Evolutionary conservation across 768 basidiomycete genomes (phyloP), one percentile per base, ranked within the genome.

Genomic region (Hygrophorus pudorinus): DNA sequence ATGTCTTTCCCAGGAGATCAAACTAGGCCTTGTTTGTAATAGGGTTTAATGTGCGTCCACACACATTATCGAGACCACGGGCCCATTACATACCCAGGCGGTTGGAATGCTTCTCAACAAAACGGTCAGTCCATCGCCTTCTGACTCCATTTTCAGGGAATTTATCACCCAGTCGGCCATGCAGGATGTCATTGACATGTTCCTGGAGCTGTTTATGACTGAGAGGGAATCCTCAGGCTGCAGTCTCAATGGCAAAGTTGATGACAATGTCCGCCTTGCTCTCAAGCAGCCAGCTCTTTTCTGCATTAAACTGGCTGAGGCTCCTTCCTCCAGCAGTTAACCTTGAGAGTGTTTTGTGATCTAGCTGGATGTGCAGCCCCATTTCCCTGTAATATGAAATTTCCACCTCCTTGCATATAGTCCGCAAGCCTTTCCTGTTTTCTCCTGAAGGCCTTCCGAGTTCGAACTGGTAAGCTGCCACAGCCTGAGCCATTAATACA

Each of bases 31-130:
- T 48, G 20, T 69, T 61, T 2, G 60, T 64, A 4, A 47, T 31
- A 5, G 59, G 56, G 43, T 72, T 73, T 7, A 65, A 64, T 13
- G 65, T 65, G 5, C 41, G 51, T 0, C 59, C 65, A 21, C 58
- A 51, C 20, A 58, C 55, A 13, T 48, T n/a, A n/a, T n/a, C n/a
- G n/a, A n/a, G n/a, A n/a, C n/a, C n/a, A n/a, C n/a, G n/a, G n/a
- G n/a, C n/a, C n/a, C n/a, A n/a, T n/a, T n/a, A n/a, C n/a, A n/a
- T n/a, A n/a, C n/a, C n/a, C n/a, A n/a, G n/a, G 14, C n/a, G n/a
- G n/a, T 63, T 44, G 2, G 40, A 37, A 45, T 71, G 58, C 42
- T 56, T 55, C 42, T 52, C 44, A 10, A 53, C 13, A 48, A 66
- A 68, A 2, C 53, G 48, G 12, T 48, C 13, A 6, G 63, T 61